Conservation (phyloP, 257 asterid genomes). For the Ilex asprella region DNA sequence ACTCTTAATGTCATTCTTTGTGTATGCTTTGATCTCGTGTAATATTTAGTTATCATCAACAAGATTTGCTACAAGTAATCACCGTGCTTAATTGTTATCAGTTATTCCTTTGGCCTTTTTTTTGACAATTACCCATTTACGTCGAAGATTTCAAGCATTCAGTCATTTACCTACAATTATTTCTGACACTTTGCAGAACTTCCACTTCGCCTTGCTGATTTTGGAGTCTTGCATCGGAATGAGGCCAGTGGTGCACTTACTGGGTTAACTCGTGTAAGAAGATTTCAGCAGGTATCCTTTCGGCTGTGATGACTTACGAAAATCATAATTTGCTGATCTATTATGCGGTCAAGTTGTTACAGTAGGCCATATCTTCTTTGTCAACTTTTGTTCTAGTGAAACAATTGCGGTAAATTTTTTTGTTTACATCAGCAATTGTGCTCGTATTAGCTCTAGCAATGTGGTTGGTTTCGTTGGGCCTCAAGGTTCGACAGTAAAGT, state of each 20-base stretch:
- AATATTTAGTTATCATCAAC: background rate
- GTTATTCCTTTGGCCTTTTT: background rate
- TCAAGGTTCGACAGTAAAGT: slow-evolving; percentile 6
- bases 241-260: slow-evolving; percentile 99
- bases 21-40: background rate
- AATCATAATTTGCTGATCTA: background rate
- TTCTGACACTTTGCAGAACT: slow-evolving; percentile 50
- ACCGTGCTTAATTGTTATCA: background rate
- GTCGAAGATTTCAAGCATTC: background rate
- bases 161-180: slow-evolving; percentile 6
- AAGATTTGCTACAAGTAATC: background rate
- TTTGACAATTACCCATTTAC: too few relatives aligned
- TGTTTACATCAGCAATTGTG: slow-evolving; percentile 1
- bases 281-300: slow-evolving; percentile 88
- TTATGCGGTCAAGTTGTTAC: too few relatives aligned
- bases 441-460: slow-evolving; percentile 3
- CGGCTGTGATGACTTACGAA: background rate
- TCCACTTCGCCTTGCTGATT: slow-evolving; percentile 95
- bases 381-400: background rate
- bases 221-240: slow-evolving; percentile 94
- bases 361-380: too few relatives aligned
- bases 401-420: background rate
- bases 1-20: too few relatives aligned
- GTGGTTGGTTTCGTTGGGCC: slow-evolving; percentile 1
- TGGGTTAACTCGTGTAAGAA: slow-evolving; percentile 93